Base-by-base conservation (phyloP, 306 rosid species). In the Begonia peltatifolia region DNA sequence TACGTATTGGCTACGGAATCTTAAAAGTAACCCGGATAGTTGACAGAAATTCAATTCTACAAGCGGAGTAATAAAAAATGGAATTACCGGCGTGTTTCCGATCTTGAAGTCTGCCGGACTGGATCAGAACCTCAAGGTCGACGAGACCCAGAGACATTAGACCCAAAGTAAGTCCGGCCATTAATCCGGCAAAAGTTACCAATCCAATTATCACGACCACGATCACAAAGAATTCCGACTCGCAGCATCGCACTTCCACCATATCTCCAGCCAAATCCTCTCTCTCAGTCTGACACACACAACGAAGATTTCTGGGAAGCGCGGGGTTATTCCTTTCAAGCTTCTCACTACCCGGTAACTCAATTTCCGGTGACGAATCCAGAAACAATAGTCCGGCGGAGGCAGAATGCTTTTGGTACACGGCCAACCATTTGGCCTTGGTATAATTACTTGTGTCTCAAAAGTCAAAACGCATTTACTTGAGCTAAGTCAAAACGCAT, bases 51-150 rank as follows among this genome's bases (percentile, higher is more conserved):
- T 30, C 38, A 30, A 30, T 30, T 30, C 38, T 6, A 30, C 38
- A 0, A 30, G 38, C 38, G 3, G 38, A n/a, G 48, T 8, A 44
- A 44, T 44, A n/a, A 44, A 42, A 20, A 2, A 30, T 30, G 38
- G 48, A n/a, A 44, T 11, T 60, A 82, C 84, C 87, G 74, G 94
- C 89, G 69, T 72, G 10, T 9, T 70, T 84, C 70, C 60, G 67
- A 44, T 74, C 80, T 43, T 52, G 67, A 43, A 79, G 79, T 43
- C 41, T 65, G 9, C 90, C 94, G 2, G 80, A 63, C 63, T 67
- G 79, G 50, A 76, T 54, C 55, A 84, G 70, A 11, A 84, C 82
- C 73, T 81, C 94, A 52, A 84, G 94, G 72, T 84, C 82, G 57
- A 81, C 74, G 13, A 65, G 76, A 54, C 59, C 76, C 62, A 76